These are phyloP conservation scores for Mycosphaerella arachidis DNA, from an alignment of 2,329 filamentous ascomycete species.

Conservation along the genomic window DNA sequence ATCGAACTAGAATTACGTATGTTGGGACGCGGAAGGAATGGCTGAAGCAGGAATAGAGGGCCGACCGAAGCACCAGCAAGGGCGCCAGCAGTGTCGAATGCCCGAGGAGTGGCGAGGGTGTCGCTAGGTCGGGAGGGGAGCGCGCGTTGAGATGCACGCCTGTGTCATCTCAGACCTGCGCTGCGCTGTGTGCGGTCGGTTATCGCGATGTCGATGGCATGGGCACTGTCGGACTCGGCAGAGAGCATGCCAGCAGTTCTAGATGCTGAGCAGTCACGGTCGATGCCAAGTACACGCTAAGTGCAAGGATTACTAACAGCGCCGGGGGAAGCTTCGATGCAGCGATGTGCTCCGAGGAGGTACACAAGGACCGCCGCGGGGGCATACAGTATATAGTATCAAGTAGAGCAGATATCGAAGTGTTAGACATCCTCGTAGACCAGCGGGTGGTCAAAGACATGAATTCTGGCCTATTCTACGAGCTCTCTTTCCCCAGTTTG, in stretches of 20 bases:
- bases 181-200: neutral
- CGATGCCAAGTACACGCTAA: neutral
- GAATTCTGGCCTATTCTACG: constrained; percentile 19
- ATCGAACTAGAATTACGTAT: constrained; percentile 16
- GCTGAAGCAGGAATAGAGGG: constrained; percentile 4
- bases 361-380: neutral
- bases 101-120: constrained; percentile 7
- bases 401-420: too few relatives aligned
- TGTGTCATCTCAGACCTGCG: constrained; percentile 5
- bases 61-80: neutral
- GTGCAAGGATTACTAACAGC: neutral
- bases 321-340: neutral
- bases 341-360: neutral
- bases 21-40: constrained; percentile 5
- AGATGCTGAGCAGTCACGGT: neutral
- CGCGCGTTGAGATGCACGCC: constrained; percentile 6
- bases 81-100: constrained; percentile 1
- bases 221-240: neutral
- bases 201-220: neutral
- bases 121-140: constrained; percentile 6
- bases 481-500: constrained; percentile 54
- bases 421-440: too few relatives aligned
- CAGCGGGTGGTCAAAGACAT: neutral
- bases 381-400: too few relatives aligned
- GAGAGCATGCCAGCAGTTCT: neutral